phyloP scores from a whole-genome alignment of 768 basidiomycete genomes.

The Russula vinacea region DNA sequence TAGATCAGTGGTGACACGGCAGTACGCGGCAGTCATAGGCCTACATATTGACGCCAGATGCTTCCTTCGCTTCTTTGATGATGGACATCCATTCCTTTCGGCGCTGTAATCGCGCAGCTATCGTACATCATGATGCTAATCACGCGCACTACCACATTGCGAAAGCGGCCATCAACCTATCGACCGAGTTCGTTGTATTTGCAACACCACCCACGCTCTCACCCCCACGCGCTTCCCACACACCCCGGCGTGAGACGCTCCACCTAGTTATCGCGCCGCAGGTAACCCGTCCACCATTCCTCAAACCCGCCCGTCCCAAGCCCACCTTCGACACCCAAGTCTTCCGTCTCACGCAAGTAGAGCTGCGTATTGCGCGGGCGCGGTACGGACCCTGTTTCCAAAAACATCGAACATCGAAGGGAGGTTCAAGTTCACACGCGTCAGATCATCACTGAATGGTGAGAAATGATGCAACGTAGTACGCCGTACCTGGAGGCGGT shows the following conservation, averaged over 20 bases:
- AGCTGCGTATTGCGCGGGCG: conserved; percentile 81
- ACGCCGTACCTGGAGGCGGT: conserved; percentile 38
- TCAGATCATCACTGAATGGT: neutral
- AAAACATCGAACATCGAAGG: conserved; percentile 19
- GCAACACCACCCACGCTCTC: neutral
- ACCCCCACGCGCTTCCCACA: neutral
- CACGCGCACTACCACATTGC: neutral
- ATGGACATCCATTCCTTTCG: neutral
- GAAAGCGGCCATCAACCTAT: conserved; percentile 1
- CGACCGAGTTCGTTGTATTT: neutral
- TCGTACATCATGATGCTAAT: neutral
- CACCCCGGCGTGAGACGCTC: neutral
- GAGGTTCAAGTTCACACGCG: neutral
- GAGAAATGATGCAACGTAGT: neutral
- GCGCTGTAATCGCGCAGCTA: neutral
- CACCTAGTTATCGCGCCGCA: conserved; percentile 11
- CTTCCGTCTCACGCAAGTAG: conserved; percentile 71
- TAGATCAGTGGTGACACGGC: too few relatives aligned
- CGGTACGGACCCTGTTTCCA: conserved; percentile 53
- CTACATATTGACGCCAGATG: neutral
- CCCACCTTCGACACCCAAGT: conserved; percentile 49
- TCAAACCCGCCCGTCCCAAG: conserved; percentile 68
- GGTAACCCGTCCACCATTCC: conserved; percentile 73
- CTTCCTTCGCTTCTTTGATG: neutral
- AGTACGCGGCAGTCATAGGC: neutral